These are phyloP conservation scores for Suaeda aralocaspica DNA, from an alignment of 148 eudicot species.

Conservation along the genomic window DNA sequence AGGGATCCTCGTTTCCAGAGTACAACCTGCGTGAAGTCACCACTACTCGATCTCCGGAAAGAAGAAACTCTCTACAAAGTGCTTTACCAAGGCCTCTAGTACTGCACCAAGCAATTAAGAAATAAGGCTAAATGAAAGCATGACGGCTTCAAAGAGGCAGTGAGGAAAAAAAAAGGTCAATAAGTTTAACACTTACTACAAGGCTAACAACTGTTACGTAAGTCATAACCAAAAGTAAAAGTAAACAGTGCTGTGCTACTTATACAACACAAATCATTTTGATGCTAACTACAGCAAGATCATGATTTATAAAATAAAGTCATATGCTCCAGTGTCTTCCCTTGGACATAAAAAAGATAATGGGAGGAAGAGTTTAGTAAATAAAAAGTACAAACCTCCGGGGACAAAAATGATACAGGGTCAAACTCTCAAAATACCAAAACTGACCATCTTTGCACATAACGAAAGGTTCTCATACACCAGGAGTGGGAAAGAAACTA, in stretches of 20 bases:
- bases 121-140: neutral
- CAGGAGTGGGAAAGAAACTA: constrained; percentile 8
- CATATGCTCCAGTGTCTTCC: neutral
- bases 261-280: neutral
- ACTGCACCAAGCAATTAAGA: constrained; percentile 46
- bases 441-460: neutral
- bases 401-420: neutral
- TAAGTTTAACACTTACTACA: too few relatives aligned
- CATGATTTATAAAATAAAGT: neutral
- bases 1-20: constrained; percentile 1
- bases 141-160: neutral
- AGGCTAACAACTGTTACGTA: neutral
- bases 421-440: neutral
- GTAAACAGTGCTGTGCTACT: neutral
- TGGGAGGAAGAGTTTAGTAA: neutral
- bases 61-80: constrained; percentile 93
- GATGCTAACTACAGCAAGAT: neutral
- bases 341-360: neutral
- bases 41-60: constrained; percentile 92
- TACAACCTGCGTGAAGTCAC: constrained; percentile 90
- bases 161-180: neutral
- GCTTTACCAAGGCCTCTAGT: constrained; percentile 99
- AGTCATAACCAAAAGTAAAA: neutral
- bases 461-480: neutral
- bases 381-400: neutral